These are phyloP conservation scores for Phytophthora ramorum DNA, from an alignment of 352 stramenopile species.

Conservation along the genomic window DNA sequence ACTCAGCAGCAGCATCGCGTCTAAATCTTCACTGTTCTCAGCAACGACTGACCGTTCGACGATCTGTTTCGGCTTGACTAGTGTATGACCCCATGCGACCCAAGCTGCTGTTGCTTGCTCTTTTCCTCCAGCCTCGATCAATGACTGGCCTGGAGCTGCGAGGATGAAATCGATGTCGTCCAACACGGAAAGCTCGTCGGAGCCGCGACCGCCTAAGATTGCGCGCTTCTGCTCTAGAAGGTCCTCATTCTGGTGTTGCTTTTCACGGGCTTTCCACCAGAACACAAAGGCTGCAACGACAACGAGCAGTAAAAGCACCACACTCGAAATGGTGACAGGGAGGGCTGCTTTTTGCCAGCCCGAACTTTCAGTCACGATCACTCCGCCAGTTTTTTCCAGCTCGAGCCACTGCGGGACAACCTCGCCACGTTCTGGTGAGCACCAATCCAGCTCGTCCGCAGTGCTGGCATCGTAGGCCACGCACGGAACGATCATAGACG, in stretches of 20 bases:
- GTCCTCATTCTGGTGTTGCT: slow-evolving; percentile 18
- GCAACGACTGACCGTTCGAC: background rate
- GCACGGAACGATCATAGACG: slow-evolving; percentile 57
- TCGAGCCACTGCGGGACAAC: slow-evolving; percentile 51
- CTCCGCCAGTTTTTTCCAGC: slow-evolving; percentile 24
- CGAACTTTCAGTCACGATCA: slow-evolving; percentile 12
- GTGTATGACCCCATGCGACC: slow-evolving; percentile 15
- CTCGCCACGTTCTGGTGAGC: slow-evolving; percentile 33
- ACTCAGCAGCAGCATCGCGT: slow-evolving; percentile 10
- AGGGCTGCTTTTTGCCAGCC: slow-evolving; percentile 30
- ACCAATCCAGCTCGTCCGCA: slow-evolving; percentile 33
- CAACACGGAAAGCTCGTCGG: slow-evolving; percentile 30
- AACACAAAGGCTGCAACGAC: slow-evolving; percentile 13
- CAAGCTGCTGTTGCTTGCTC: slow-evolving; percentile 10
- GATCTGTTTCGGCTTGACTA: slow-evolving; percentile 12
- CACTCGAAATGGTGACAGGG: slow-evolving; percentile 19
- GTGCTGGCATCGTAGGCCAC: slow-evolving; percentile 25
- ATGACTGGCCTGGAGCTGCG: slow-evolving; percentile 17
- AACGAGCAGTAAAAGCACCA: slow-evolving; percentile 25
- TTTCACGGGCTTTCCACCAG: slow-evolving; percentile 17
- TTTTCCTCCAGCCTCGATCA: slow-evolving; percentile 12
- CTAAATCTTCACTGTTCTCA: slow-evolving; percentile 15
- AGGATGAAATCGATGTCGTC: slow-evolving; percentile 41
- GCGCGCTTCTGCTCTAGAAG: slow-evolving; percentile 25
- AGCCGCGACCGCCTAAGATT: slow-evolving; percentile 26